Percentiles rank a stretch among this genome's conserved stretches.
phyloP scores from a whole-genome alignment of 345 rosid genomes.

The Eucalyptus lansdowneana region DNA sequence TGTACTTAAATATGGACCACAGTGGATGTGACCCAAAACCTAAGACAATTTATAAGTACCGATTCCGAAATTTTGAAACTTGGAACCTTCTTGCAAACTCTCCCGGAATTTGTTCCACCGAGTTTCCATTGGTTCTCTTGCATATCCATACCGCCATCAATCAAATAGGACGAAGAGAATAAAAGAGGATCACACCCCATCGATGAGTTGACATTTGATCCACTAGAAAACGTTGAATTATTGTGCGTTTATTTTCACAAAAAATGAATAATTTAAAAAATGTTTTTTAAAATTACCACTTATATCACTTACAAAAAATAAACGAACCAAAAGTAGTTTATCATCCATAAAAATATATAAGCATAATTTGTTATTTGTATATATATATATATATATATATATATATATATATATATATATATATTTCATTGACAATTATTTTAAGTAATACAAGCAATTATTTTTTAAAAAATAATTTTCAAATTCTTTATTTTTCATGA shows the following conservation, averaged over 20 bases:
- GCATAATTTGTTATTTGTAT: too few species aligned
- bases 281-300: too few species aligned
- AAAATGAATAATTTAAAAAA: too few species aligned
- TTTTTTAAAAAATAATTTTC: too few species aligned
- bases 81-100: background rate
- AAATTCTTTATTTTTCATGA: too few species aligned
- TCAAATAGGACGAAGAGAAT: background rate
- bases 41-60: background rate
- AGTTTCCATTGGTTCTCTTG: background rate
- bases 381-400: too few species aligned
- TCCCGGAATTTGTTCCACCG: background rate
- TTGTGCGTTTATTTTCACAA: too few species aligned
- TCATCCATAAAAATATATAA: too few species aligned
- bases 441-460: accelerated
- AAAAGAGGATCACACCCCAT: background rate
- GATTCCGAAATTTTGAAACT: background rate
- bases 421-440: too few species aligned
- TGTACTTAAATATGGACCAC: background rate
- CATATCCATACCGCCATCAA: background rate
- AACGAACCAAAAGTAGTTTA: too few species aligned
- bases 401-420: too few species aligned
- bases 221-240: background rate
- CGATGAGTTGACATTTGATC: background rate
- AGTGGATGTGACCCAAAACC: background rate
- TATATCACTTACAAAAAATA: too few species aligned